Evolutionary conservation across 768 basidiomycete species (phyloP), one percentile per base, ranked within the genome.

Genomic region (Tylopilus plumbeoviolaceoides): DNA sequence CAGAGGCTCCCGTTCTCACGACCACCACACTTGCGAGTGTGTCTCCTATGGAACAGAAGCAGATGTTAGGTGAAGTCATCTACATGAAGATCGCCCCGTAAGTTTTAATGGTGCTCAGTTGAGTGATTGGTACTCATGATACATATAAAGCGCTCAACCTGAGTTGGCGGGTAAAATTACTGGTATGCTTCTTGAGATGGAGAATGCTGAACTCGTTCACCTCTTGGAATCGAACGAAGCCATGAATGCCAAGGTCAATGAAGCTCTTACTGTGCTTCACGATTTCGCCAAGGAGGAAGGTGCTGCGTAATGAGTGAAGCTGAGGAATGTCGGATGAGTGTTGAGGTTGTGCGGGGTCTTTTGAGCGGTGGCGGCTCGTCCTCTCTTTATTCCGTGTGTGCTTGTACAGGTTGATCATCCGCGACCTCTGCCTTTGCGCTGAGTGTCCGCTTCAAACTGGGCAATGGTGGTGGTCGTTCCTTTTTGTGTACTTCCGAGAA

Each of bases 101-200:
- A 70, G 90, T 67, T 35, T 31, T 3, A 27, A 60, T 21, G 21
- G 38, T 21, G 18, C 25, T 44, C 35, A 14, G n/a, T 39, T 23
- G 50, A 18, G 20, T 56, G 47, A n/a, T 18, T 43, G 43, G 33
- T 51, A 7, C 55, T 49, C 23, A 53, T 43, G 60, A 42, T 48
- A 30, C 8, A 51, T 21, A 50, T 54, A 44, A 67, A 91, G 87
- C 21, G 69, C 85, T 52, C 87, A 98, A 63, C 91, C 94, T 53
- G 95, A 95, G 20, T 77, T 97, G 67, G 94, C 97, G 59, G 97
- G 97, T 56, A 98, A 98, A 81, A 97, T 98, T 71, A 98, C 95
- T 41, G 95, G 93, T 51, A 98, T 98, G 95, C 78, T 98, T 66
- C 83, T 98, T 59, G 95, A 99, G 83, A 98, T 99, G 95, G 95